A percentile compares a stretch with the other conserved stretches of the same genome.
phyloP scores from a whole-genome alignment of 352 stramenopile species.

The Globisporangium spiculum region DNA sequence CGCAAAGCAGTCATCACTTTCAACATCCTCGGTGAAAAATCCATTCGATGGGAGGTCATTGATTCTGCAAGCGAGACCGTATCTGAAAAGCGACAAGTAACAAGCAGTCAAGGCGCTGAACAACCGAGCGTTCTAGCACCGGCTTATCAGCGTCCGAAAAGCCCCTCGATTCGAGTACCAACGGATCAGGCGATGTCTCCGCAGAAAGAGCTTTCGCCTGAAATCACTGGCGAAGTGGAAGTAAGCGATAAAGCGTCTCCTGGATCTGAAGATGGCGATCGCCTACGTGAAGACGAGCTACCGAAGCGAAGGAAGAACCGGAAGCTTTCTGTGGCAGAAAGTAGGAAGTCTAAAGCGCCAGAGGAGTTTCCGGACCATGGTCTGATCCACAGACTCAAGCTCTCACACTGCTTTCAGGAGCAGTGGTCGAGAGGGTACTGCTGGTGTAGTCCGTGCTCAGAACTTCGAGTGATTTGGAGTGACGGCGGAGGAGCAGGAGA shows the following conservation, averaged over 20 bases:
- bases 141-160: not conserved
- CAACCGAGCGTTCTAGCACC: not conserved
- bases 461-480: conserved; percentile 30
- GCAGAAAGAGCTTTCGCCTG: not conserved
- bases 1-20: conserved; percentile 53
- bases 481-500: conserved; percentile 1
- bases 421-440: conserved; percentile 60
- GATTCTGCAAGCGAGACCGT: not conserved
- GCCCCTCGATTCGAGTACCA: conserved; percentile 11
- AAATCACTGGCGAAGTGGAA: not conserved
- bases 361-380: conserved; percentile 17
- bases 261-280: not conserved
- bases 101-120: not conserved
- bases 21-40: conserved; percentile 68
- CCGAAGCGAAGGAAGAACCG: conserved; percentile 2
- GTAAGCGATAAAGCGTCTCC: not conserved
- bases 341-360: not conserved
- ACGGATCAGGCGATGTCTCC: conserved; percentile 8
- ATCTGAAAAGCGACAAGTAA: conserved; percentile 1
- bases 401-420: conserved; percentile 39
- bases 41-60: conserved; percentile 42
- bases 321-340: conserved; percentile 13
- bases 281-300: not conserved
- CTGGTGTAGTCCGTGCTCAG: conserved; percentile 33
- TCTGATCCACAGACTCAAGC: conserved; percentile 35